Conservation (phyloP, 2,329 filamentous ascomycete species). For the Arthroderma sp. region DNA sequence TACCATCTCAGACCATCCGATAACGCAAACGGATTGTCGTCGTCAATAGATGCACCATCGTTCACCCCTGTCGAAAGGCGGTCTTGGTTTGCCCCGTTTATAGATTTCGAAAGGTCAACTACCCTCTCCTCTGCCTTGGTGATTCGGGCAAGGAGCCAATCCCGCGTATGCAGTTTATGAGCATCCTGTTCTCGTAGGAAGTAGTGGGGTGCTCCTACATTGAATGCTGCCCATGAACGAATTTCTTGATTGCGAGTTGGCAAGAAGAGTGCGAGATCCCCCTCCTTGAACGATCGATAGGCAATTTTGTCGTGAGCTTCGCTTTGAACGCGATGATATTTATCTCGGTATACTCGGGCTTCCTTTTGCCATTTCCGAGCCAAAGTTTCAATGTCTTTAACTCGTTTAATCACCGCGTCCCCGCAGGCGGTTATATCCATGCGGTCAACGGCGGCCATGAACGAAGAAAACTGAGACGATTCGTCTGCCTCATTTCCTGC, state of each 20-base stretch:
- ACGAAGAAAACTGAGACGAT: constrained; percentile 59
- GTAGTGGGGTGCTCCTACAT: constrained; percentile 92
- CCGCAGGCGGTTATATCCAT: constrained; percentile 78
- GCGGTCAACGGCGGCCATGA: constrained; percentile 57
- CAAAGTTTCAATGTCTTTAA: constrained; percentile 87
- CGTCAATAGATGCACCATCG: constrained; percentile 53
- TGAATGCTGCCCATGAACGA: constrained; percentile 95
- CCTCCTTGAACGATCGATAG: constrained; percentile 90
- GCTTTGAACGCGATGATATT: constrained; percentile 64
- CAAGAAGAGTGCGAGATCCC: constrained; percentile 84
- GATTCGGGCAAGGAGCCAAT: constrained; percentile 95
- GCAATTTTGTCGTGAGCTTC: constrained; percentile 94
- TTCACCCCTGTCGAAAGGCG: constrained; percentile 40
- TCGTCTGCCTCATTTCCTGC: constrained; percentile 52
- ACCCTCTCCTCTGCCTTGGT: constrained; percentile 82
- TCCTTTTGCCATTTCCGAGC: constrained; percentile 91
- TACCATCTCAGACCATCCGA: constrained; percentile 95
- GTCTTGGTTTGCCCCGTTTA: constrained; percentile 44
- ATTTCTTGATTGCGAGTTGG: constrained; percentile 90
- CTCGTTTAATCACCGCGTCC: constrained; percentile 73
- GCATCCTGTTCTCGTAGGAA: constrained; percentile 87
- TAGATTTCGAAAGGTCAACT: constrained; percentile 75
- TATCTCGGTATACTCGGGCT: constrained; percentile 73
- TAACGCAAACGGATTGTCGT: constrained; percentile 94
- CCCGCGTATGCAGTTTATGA: constrained; percentile 70